These are phyloP conservation scores for Boletus reticuloceps DNA, from an alignment of 768 basidiomycete species.

Conservation along the genomic window DNA sequence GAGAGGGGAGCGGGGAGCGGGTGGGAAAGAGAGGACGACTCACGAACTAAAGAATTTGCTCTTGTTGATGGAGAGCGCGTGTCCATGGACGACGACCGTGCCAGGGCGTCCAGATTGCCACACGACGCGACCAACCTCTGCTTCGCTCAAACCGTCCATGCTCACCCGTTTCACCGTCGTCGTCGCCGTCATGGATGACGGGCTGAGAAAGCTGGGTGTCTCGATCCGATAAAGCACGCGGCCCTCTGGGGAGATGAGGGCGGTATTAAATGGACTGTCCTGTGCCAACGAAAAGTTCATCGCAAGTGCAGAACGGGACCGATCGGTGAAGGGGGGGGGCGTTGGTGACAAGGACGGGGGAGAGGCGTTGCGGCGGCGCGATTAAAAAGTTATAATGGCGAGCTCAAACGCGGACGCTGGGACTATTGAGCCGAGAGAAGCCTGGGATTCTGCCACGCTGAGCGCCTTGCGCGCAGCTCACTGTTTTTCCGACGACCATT, in stretches of 20 bases:
- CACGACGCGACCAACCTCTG: constrained; percentile 27
- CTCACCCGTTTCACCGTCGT: constrained; percentile 27
- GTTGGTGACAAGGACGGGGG: not conserved
- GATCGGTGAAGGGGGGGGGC: not conserved
- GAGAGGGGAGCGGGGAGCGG: not conserved
- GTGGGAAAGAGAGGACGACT: constrained; percentile 5
- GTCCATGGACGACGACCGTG: constrained; percentile 27
- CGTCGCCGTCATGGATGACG: constrained; percentile 11
- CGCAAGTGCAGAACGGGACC: not conserved
- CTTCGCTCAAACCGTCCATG: constrained; percentile 21
- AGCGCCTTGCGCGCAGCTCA: constrained; percentile 18
- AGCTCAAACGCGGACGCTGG: constrained; percentile 12
- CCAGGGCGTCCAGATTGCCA: constrained; percentile 32
- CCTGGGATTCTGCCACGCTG: constrained; percentile 33
- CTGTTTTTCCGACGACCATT: not conserved
- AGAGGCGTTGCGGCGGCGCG: constrained; percentile 14
- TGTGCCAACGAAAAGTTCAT: constrained; percentile 33
- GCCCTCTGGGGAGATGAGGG: constrained; percentile 29
- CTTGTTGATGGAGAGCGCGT: constrained; percentile 22
- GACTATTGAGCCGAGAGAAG: constrained; percentile 29
- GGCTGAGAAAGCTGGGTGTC: constrained; percentile 17
- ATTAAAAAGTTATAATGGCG: constrained; percentile 10
- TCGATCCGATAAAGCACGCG: constrained; percentile 30
- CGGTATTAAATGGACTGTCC: constrained; percentile 33
- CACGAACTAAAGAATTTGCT: constrained; percentile 32